Percentiles rank a stretch among this genome's conserved stretches.
phyloP scores from a whole-genome alignment of 225 moss, liverwort and hornwort genomes.

The Neckera pumila region DNA sequence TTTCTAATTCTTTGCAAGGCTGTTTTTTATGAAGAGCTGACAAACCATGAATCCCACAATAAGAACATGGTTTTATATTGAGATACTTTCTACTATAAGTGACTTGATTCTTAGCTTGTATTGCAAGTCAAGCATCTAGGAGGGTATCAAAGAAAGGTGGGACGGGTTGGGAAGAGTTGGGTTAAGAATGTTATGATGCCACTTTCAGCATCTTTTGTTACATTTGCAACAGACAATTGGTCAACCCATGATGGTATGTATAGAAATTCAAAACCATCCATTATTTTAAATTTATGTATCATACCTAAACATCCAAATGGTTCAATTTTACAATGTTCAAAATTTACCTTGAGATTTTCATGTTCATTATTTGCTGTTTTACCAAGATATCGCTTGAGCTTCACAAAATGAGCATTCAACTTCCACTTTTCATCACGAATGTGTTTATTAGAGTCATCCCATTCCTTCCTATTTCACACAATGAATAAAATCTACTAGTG shows the following conservation, averaged over 20 bases:
- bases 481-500: neutral
- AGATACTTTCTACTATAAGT: too few relatives aligned
- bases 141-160: fast-evolving
- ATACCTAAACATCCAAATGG: neutral
- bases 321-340: neutral
- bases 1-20: fast-evolving
- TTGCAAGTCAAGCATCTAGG: fast-evolving
- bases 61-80: neutral
- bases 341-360: slow-evolving; percentile 46
- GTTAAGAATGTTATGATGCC: neutral
- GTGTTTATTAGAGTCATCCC: slow-evolving; percentile 31
- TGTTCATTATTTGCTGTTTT: slow-evolving; percentile 21
- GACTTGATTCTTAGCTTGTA: neutral
- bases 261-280: neutral
- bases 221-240: neutral
- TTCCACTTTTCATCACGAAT: slow-evolving; percentile 43
- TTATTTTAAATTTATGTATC: neutral
- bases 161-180: fast-evolving
- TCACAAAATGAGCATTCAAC: slow-evolving; percentile 39
- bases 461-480: slow-evolving; percentile 36
- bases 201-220: neutral
- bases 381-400: slow-evolving; percentile 35
- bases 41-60: fast-evolving
- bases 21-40: fast-evolving
- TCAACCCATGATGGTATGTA: neutral